Percentiles rank a stretch among this genome's conserved stretches.
Evolutionary conservation across 495 filamentous ascomycete species (phyloP).

Genomic region (Clavariopsis aquatica): DNA sequence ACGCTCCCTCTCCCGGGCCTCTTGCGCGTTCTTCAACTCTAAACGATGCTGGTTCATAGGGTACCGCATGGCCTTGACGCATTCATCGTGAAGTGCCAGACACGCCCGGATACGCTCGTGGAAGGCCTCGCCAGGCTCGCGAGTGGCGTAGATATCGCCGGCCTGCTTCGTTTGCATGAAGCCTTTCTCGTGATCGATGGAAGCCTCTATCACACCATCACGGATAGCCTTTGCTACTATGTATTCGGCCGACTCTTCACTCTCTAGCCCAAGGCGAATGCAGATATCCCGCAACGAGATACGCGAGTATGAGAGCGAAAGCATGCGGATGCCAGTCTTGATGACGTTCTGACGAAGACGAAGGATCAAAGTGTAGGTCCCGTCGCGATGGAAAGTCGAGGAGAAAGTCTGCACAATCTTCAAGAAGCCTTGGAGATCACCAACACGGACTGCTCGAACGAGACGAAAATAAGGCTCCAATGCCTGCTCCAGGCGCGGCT

Average conservation of each 20-base stretch:
- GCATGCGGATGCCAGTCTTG: conserved; percentile 98
- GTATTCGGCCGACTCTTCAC: conserved; percentile 95
- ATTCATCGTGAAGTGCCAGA: conserved; percentile 90
- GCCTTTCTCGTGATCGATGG: conserved; percentile 87
- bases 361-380: conserved; percentile 92
- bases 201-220: conserved; percentile 96
- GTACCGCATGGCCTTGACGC: conserved; percentile 98
- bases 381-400: conserved; percentile 84
- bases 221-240: conserved; percentile 98
- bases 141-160: conserved; percentile 90
- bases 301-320: conserved; percentile 94
- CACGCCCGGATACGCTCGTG: conserved; percentile 93
- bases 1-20: conserved; percentile 90
- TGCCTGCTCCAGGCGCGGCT: conserved; percentile 77
- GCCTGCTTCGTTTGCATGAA: conserved; percentile 99
- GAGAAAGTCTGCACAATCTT: conserved; percentile 76
- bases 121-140: conserved; percentile 94
- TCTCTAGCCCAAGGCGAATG: conserved; percentile 86
- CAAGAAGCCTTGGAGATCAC: conserved; percentile 89
- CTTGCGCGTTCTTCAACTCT: conserved; percentile 95
- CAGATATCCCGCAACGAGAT: conserved; percentile 98
- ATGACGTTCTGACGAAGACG: conserved; percentile 97
- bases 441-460: conserved; percentile 90
- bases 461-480: conserved; percentile 90
- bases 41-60: conserved; percentile 99